Evolutionary conservation across 306 rosid genomes (phyloP), one percentile per base, ranked within the genome.

Genomic region (Fragaria iinumae): DNA sequence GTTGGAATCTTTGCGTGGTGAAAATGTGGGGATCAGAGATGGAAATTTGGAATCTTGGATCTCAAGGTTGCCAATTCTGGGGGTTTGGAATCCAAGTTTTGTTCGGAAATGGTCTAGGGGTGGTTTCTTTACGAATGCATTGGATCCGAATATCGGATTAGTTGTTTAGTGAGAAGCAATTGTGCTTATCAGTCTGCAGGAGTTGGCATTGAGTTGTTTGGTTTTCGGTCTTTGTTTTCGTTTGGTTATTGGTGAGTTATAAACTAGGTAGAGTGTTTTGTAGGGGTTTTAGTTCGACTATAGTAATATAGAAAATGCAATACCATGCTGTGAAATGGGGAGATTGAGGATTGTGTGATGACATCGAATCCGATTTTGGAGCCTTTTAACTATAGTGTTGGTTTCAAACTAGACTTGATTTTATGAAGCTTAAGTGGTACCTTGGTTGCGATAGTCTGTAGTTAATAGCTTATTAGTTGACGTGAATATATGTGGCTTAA

Each of bases 21-120:
- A 67, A 76, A 82, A 77, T 83, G 84, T 62, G 83, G 77, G 77
- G 71, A 38, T 68, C 57, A 44, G 77, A 27, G 9, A 11, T n/a
- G 10, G 52, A 63, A 65, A 11, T 66, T 55, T 69, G 29, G 50
- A 39, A 59, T 80, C 36, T 69, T 77, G 77, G 66, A 76, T 70
- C 60, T n/a, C 39, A 6, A 45, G 56, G 8, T 14, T 67, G 44
- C 29, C 18, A 18, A 50, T 62, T 50, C 2, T 14, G 0, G 55
- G 65, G 57, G 69, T 18, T 43, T 55, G 55, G 44, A 44, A 60
- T 60, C 8, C 69, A 11, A 43, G 17, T 39, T 41, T 5, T 14
- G 62, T 21, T 67, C 7, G 73, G 16, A 66, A 48, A 21, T 48
- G 62, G 62, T 14, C 2, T 48, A 48, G 38, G 6, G 39, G 41